A percentile compares a stretch with the other conserved stretches of the same genome.
Conservation (phyloP, 805 yeast genomes). For the Tetrapisispora pingtungensis region DNA sequence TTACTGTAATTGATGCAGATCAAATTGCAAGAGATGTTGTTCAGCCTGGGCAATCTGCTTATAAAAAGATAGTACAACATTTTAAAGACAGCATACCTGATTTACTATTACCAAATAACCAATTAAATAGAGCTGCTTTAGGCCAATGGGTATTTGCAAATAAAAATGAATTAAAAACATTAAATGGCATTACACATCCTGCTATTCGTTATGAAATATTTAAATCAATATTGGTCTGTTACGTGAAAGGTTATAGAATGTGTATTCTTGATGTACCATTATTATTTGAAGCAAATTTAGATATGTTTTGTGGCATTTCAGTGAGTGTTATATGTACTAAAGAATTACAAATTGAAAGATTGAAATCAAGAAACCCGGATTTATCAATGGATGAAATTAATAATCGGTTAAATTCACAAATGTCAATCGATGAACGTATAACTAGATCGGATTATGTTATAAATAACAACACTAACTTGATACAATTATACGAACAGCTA, state of each 20-base stretch:
- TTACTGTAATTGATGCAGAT: constrained; percentile 82
- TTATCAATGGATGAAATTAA: constrained; percentile 55
- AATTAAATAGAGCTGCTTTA: constrained; percentile 54
- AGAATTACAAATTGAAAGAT: constrained; percentile 51
- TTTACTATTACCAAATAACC: constrained; percentile 33
- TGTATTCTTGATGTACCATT: constrained; percentile 86
- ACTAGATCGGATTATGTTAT: constrained; percentile 55
- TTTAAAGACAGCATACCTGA: constrained; percentile 49
- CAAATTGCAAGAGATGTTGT: constrained; percentile 78
- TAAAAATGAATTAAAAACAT: constrained; percentile 41
- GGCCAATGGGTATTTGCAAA: constrained; percentile 74
- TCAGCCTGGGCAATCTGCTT: constrained; percentile 67
- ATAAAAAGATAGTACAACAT: constrained; percentile 48
- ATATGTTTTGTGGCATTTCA: constrained; percentile 58
- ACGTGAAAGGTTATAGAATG: constrained; percentile 46
- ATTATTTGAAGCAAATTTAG: constrained; percentile 69
- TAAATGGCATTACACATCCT: constrained; percentile 81
- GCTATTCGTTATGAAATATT: constrained; percentile 60
- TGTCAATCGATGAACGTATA: constrained; percentile 51
- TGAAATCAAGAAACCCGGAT: constrained; percentile 57
- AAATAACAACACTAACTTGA: constrained; percentile 45
- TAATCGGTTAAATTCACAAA: constrained; percentile 67
- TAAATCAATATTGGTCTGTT: constrained; percentile 44
- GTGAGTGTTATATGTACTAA: constrained; percentile 57
- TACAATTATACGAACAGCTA: constrained; percentile 35